phyloP scores from a whole-genome alignment of 2,329 filamentous ascomycete species.

The Ophiostoma triangulosporum region DNA sequence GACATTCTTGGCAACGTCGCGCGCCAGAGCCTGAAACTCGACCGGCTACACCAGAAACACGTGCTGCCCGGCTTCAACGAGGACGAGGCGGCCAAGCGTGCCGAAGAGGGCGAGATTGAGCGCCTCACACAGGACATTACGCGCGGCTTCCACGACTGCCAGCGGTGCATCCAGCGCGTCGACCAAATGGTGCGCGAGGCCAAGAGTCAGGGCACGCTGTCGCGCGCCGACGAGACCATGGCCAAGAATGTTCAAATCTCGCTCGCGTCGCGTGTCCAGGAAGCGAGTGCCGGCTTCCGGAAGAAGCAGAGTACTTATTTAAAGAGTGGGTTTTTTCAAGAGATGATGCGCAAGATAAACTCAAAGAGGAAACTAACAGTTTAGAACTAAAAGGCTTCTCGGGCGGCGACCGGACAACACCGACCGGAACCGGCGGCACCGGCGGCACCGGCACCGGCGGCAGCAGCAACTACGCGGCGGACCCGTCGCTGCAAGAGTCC shows the following conservation, averaged over 20 bases:
- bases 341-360: no score
- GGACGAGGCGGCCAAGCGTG: conserved; percentile 64
- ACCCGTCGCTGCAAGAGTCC: conserved; percentile 83
- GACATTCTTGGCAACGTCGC: conserved; percentile 71
- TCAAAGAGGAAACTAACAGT: conserved; percentile 16
- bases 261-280: conserved; percentile 75
- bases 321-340: conserved; percentile 74
- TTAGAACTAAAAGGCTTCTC: conserved; percentile 62
- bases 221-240: conserved; percentile 82
- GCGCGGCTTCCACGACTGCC: conserved; percentile 75
- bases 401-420: no score
- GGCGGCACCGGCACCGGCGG: conserved; percentile 17
- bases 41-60: conserved; percentile 93
- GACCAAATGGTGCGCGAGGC: conserved; percentile 78
- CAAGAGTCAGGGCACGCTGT: conserved; percentile 57
- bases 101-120: conserved; percentile 85
- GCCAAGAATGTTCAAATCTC: conserved; percentile 91
- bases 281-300: conserved; percentile 79
- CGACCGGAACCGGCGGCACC: not conserved
- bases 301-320: conserved; percentile 97
- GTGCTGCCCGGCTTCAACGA: conserved; percentile 94
- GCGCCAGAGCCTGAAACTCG: conserved; percentile 68
- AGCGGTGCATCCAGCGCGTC: conserved; percentile 75
- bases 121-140: conserved; percentile 82
- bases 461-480: conserved; percentile 34